These are phyloP conservation scores for Wickerhamomyces mucosus DNA, from an alignment of 805 yeast genomes.

Conservation along the genomic window DNA sequence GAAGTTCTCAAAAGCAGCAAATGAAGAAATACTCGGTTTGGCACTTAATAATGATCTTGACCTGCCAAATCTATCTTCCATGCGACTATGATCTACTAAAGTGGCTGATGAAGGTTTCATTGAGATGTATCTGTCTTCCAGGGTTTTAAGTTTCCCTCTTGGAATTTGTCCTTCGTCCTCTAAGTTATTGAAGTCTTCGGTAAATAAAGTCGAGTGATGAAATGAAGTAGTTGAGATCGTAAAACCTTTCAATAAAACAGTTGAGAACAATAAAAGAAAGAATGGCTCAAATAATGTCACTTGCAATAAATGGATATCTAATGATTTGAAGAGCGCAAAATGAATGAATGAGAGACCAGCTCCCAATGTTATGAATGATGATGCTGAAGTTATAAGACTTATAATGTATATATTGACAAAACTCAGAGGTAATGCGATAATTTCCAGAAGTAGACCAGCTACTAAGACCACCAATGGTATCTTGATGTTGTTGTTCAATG, in stretches of 20 bases:
- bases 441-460: conserved; percentile 7
- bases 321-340: conserved; percentile 1
- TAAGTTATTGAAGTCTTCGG: no score
- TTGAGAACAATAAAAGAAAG: conserved; percentile 3
- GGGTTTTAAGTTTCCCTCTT: conserved; percentile 1
- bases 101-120: conserved; percentile 20
- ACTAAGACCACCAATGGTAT: conserved; percentile 2
- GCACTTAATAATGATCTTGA: conserved; percentile 1
- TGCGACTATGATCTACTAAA: conserved; percentile 17
- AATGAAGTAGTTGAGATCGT: conserved; percentile 6
- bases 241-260: conserved; percentile 6
- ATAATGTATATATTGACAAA: not conserved
- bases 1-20: not conserved
- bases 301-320: not conserved
- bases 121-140: conserved; percentile 9
- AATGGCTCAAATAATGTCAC: conserved; percentile 5
- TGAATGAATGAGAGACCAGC: conserved; percentile 16
- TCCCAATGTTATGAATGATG: conserved; percentile 13
- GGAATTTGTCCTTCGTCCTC: not conserved
- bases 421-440: conserved; percentile 7
- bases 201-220: not conserved
- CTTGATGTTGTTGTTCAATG: not conserved
- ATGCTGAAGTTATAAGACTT: conserved; percentile 1
- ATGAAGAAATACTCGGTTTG: not conserved
- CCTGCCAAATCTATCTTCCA: no score